Base-by-base conservation (phyloP, 805 yeast genomes). In the Myxozyma sirexii region DNA sequence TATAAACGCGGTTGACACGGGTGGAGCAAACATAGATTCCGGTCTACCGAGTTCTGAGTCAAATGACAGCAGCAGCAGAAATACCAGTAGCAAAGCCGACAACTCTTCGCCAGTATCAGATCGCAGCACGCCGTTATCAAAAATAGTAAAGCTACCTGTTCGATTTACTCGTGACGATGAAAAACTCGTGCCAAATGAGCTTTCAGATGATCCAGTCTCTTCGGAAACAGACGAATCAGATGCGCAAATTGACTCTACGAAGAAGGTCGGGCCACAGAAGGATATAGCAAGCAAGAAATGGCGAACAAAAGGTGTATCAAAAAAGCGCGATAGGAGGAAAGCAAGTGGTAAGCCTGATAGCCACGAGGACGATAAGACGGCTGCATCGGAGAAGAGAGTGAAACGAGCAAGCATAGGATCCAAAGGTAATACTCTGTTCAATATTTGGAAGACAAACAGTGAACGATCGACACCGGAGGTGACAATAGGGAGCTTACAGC, bases 161-260 rank as follows among this genome's bases (percentile, higher is more conserved):
- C 42, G 42, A 35, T 21, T 54, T 3, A 54, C 57, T 17, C 33
- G 29, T 19, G 52, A 54, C 24, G 23, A 33, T 17, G 55, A 56
- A 15, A 19, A 41, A 19, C 51, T 56, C 4, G 19, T 49, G 3
- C 59, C 59, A 3, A 17, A 43, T 1, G 45, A 56, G 19, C 33
- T 56, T n/a, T 42, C 59, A 2, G 59, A 56, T 37, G 59, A 56
- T 21, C 59, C 59, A 8, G 59, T 56, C 1, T 48, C 54, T 8
- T 42, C 59, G 2, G 31, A 49, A 4, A 46, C 42, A 17, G 49
- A 33, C 7, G 23, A 3, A n/a, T 52, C 49, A 6, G 35, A 53
- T 33, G 17, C 3, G 17, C 42, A 53, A 13, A 37, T 24, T 19
- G n/a, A 29, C 6, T 29, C 33, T 29, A 10, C 10, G 10, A 29